Evolutionary conservation across 495 filamentous ascomycete genomes (phyloP), one percentile per base, ranked within the genome.

Genomic region (Neurospora tetrasperma): DNA sequence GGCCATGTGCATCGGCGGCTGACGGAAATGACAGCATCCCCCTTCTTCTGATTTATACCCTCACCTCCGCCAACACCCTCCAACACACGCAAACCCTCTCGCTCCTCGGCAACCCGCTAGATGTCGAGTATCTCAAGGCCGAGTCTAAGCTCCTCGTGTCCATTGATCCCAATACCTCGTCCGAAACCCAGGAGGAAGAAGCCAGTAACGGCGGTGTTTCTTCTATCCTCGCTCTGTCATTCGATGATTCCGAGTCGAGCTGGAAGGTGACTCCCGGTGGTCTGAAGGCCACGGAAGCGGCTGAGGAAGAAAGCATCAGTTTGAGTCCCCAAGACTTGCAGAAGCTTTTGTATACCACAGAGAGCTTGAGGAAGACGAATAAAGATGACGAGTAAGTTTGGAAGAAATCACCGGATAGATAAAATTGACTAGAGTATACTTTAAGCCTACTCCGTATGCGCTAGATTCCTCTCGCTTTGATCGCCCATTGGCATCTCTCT

Each of bases 291-390:
- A 70, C 70, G 7, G 71, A 44, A 5, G 59, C 43, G 35, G 74
- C 75, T 27, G 71, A 72, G 35, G 71, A 85, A 23, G 31, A 77
- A 43, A 70, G 78, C 18, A 75, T 78, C 18, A 75, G 72, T 39
- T 39, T 87, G 66, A 73, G 72, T 20, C 76, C 82, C 18, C 78
- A 83, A 44, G 80, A 85, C 46, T 73, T 91, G 35, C 82, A 85
- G 14, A 88, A 89, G 68, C 80, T 90, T 1, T 74, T 97, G 71
- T 97, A 97, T 81, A 84, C 84, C 3, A 81, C 93, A 69, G 90
- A 89, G 69, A 90, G 89, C 72, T 83, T 97, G 70, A 86, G 94
- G 70, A 98, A 80, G 77, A 73, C 73, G 4, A 42, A 73, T n/a
- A 72, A 69, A 23, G 79, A 80, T 40, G 78, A 76, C 54, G 79